Base-by-base conservation (phyloP, 1,284 basidiomycete genomes). In the Rhodotorula sp. region DNA sequence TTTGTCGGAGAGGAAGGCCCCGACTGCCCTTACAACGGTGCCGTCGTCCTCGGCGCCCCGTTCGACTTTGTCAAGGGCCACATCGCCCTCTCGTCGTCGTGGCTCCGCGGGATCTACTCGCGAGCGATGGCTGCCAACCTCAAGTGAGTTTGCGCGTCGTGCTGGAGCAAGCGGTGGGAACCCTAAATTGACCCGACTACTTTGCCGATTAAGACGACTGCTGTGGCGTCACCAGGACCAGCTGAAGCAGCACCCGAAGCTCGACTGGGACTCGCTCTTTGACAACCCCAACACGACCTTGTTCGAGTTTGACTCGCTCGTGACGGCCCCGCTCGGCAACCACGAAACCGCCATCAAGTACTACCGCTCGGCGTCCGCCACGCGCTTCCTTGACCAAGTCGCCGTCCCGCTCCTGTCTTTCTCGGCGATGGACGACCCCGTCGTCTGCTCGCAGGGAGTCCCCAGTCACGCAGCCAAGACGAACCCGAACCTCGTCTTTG, bases 401-500 rank as follows among this genome's bases (percentile, higher is more conserved):
- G 63, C 74, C 39, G 73, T 81, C 2, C 83, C 82, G 1, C 67
- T 91, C 79, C 85, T 99, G 14, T 88, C 90, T 15, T 86, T 99
- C 76, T 96, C 93, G 79, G 87, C 96, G 1, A 87, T 87, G 54
- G 95, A 99, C 81, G 96, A 99, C 82, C 97, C 97, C 3, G 84
- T 87, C 62, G 88, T 98, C 34, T 89, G 71, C 31, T 65, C 65
- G 39, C 58, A 43, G 48, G 79, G 78, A 8, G 71, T 73, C 46
- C 76, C 71, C 6, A 65, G 73, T n/a, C 64, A 71, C 69, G 34
- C 80, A 79, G 57, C 91, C 88, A 5, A 84, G 78, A 47, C 67
- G 18, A 91, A 89, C 70, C 82, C 84, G 2, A 87, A 88, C 80
- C 87, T 93, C 18, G 86, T 89, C 16, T 86, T 91, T 79, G 90